These are phyloP conservation scores for Ogataea thermomethanolica DNA, from an alignment of 805 yeast genomes.

Conservation along the genomic window DNA sequence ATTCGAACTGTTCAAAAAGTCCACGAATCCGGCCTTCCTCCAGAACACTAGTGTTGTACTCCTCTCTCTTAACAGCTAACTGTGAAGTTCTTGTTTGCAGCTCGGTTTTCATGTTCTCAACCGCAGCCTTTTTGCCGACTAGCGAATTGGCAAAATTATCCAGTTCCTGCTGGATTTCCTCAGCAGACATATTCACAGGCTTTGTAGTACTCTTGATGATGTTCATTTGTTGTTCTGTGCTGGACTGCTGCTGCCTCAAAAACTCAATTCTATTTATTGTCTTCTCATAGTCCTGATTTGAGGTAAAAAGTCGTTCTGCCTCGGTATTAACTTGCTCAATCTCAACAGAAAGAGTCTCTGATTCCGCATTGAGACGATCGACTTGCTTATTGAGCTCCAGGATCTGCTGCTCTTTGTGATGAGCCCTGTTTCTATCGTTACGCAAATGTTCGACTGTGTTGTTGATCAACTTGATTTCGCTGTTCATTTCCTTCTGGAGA, in stretches of 20 bases:
- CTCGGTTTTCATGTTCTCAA: constrained; percentile 12
- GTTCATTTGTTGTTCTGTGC: constrained; percentile 47
- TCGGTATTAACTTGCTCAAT: constrained; percentile 53
- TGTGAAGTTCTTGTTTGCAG: constrained; percentile 16
- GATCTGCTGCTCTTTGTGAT: constrained; percentile 48
- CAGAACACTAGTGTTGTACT: constrained; percentile 39
- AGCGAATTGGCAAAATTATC: constrained; percentile 38
- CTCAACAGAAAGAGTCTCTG: constrained; percentile 44
- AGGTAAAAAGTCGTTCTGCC: constrained; percentile 61
- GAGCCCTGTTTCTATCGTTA: constrained; percentile 71
- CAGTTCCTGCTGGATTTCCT: constrained; percentile 37
- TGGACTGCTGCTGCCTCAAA: constrained; percentile 43
- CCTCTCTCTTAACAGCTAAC: constrained; percentile 26
- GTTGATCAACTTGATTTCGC: constrained; percentile 70
- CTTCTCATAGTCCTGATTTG: constrained; percentile 79
- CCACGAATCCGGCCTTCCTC: constrained; percentile 54
- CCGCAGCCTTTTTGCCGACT: constrained; percentile 23
- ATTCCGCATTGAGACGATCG: constrained; percentile 43
- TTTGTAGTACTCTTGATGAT: constrained; percentile 48
- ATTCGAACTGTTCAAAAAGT: constrained; percentile 23
- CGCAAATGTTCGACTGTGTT: constrained; percentile 76
- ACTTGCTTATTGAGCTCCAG: constrained; percentile 42
- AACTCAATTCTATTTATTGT: constrained; percentile 62
- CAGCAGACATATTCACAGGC: constrained; percentile 42
- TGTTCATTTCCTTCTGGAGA: constrained; percentile 71